Evolutionary conservation across 2,329 filamentous ascomycete species (phyloP).

Genomic region (Elsinoe fawcettii): DNA sequence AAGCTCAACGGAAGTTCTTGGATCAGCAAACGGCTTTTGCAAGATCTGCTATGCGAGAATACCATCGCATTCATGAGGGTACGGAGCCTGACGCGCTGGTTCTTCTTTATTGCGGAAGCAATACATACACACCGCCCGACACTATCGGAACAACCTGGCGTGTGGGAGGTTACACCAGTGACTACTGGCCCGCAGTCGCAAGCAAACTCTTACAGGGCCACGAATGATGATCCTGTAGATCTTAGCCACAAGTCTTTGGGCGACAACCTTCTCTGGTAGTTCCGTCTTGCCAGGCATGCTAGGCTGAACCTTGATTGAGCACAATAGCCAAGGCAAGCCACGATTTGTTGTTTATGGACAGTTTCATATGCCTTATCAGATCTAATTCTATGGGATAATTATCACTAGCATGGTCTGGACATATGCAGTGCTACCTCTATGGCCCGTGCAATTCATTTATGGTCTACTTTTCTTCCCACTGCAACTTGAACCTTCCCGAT

Average conservation of each 20-base stretch:
- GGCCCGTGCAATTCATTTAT: background rate
- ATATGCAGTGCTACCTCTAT: background rate
- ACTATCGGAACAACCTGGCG: background rate
- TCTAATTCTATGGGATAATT: slow-evolving; percentile 3
- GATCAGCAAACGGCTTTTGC: background rate
- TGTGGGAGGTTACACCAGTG: background rate
- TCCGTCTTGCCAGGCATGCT: background rate
- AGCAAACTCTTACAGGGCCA: background rate
- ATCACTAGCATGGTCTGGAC: background rate
- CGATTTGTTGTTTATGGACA: background rate
- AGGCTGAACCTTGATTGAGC: background rate
- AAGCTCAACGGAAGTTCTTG: background rate
- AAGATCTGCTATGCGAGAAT: background rate
- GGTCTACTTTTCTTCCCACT: slow-evolving; percentile 65
- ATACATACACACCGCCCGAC: background rate
- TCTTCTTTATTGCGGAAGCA: slow-evolving; percentile 2
- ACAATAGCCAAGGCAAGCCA: background rate
- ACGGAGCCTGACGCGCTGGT: slow-evolving; percentile 8
- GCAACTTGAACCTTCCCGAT: slow-evolving; percentile 66
- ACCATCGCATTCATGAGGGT: slow-evolving; percentile 11
- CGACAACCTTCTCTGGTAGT: background rate
- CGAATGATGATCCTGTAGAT: slow-evolving; percentile 3
- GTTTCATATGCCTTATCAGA: background rate
- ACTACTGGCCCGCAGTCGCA: slow-evolving; percentile 1
- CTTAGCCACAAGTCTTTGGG: background rate